Conservation (phyloP, 176 grass and related monocot species). For the Elaeis guineensis region DNA sequence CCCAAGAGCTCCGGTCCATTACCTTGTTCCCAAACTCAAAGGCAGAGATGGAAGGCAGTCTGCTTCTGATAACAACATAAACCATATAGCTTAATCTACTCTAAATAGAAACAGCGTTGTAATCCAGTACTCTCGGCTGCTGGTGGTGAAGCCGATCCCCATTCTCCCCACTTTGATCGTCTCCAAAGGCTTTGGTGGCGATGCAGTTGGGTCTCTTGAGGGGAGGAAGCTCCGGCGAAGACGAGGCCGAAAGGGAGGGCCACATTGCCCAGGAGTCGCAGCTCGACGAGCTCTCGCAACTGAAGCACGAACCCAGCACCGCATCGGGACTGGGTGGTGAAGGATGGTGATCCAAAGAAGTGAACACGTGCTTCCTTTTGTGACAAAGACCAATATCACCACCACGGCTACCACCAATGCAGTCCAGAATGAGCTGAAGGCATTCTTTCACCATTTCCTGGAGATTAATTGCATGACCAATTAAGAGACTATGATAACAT, state of each 20-base stretch:
- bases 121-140: no score
- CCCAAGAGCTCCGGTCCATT: no score
- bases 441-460: slow-evolving; percentile 58
- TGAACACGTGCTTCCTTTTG: slow-evolving; percentile 49
- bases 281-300: slow-evolving; percentile 49
- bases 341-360: slow-evolving; percentile 12
- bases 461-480: background rate
- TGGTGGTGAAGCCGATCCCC: background rate
- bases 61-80: no score
- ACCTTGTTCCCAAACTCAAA: no score
- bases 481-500: background rate
- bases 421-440: slow-evolving; percentile 38
- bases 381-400: background rate
- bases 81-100: no score
- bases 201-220: background rate
- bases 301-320: slow-evolving; percentile 59
- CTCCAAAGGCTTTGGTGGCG: background rate
- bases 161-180: background rate
- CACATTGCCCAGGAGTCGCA: slow-evolving; percentile 24
- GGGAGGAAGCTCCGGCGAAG: slow-evolving; percentile 24
- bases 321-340: slow-evolving; percentile 51
- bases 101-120: no score
- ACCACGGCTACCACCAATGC: background rate
- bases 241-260: slow-evolving; percentile 24
- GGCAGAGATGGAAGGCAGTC: no score